Conservation (phyloP, 305 asterid genomes). For the Fraxinus sp. region DNA sequence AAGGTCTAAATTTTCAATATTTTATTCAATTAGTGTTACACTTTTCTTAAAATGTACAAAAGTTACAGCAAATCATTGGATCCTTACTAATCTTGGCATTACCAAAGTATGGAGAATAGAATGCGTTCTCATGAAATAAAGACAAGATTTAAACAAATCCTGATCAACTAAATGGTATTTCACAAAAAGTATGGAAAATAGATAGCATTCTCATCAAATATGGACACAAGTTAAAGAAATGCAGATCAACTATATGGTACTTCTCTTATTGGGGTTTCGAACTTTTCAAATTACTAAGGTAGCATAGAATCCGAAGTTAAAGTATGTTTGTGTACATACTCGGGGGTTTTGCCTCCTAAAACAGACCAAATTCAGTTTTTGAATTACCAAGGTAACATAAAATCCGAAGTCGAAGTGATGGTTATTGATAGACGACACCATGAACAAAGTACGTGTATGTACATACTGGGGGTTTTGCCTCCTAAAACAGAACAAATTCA, state of each 20-base stretch:
- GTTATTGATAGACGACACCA: background rate
- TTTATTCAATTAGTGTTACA: background rate
- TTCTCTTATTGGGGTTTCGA: background rate
- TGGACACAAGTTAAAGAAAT: background rate
- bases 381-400: background rate
- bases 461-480: background rate
- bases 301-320: background rate
- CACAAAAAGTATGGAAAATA: background rate
- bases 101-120: background rate
- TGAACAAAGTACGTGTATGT: background rate
- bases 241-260: background rate
- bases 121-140: background rate
- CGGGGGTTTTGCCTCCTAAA: background rate
- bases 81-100: background rate
- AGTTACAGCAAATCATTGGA: background rate
- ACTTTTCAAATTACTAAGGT: background rate
- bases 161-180: background rate
- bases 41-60: background rate
- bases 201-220: background rate
- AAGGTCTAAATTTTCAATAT: background rate
- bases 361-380: background rate
- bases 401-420: background rate
- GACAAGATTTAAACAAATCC: background rate
- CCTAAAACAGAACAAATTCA: background rate
- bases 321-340: background rate